Percentiles rank a stretch among this genome's conserved stretches.
Conservation (phyloP, 257 asterid species). For the Cruciata laevipes region DNA sequence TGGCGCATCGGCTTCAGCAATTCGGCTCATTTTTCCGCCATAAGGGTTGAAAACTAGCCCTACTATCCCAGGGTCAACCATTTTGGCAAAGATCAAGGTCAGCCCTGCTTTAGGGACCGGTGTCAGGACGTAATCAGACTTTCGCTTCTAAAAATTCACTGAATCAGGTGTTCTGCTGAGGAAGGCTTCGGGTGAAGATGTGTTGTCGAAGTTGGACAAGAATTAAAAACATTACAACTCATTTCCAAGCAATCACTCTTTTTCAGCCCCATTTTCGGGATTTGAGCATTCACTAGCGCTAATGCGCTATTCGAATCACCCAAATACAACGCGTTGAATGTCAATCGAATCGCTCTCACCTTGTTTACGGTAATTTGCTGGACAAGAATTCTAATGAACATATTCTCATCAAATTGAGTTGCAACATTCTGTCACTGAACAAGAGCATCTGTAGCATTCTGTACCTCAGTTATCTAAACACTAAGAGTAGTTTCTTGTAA, state of each 20-base stretch:
- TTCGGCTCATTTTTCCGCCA: slow-evolving; percentile 32
- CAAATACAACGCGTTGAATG: slow-evolving; percentile 11
- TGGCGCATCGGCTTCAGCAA: slow-evolving; percentile 21
- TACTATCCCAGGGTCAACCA: slow-evolving; percentile 20
- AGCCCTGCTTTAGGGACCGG: slow-evolving; percentile 9
- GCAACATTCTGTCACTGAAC: slow-evolving; percentile 16
- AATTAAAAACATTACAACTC: slow-evolving; percentile 34
- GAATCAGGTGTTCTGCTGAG: slow-evolving; percentile 5
- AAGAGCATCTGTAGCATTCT: slow-evolving; percentile 4
- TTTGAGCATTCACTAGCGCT: neutral
- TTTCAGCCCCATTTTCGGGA: slow-evolving; percentile 17
- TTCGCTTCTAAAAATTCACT: slow-evolving; percentile 9
- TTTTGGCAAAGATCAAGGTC: slow-evolving; percentile 18
- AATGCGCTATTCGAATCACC: slow-evolving; percentile 14
- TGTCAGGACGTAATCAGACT: slow-evolving; percentile 10
- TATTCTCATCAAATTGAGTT: slow-evolving; percentile 11
- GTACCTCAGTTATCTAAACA: neutral
- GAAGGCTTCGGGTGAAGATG: neutral
- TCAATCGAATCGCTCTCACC: neutral
- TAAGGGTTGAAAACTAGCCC: slow-evolving; percentile 24
- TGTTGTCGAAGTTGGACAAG: slow-evolving; percentile 27
- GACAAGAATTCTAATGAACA: slow-evolving; percentile 19
- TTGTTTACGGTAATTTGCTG: slow-evolving; percentile 6
- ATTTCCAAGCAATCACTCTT: slow-evolving; percentile 15
- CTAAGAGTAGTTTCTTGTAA: too few relatives aligned